Conservation (phyloP, 2,329 filamentous ascomycete genomes). For the Camptophora hylomeconis region DNA sequence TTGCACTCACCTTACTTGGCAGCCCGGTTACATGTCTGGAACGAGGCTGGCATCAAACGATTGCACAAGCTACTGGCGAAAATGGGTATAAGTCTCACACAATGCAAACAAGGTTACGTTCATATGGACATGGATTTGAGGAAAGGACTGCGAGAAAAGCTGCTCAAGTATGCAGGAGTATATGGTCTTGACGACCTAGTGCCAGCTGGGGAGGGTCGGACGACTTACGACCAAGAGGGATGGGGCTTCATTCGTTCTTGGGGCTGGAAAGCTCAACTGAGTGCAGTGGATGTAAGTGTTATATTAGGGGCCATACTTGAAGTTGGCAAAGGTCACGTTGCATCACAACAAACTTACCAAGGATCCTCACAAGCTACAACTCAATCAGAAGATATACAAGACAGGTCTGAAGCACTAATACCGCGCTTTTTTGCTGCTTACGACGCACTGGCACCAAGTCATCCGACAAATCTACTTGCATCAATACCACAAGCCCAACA, state of each 20-base stretch:
- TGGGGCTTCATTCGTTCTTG: conserved; percentile 97
- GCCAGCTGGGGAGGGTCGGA: conserved; percentile 58
- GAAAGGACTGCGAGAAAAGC: conserved; percentile 66
- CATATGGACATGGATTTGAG: conserved; percentile 99
- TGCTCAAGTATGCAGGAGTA: conserved; percentile 81
- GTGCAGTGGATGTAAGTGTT: conserved; percentile 86
- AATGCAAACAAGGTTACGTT: conserved; percentile 90
- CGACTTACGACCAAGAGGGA: conserved; percentile 66
- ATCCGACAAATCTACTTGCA: conserved; percentile 48
- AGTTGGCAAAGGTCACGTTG: conserved; percentile 46
- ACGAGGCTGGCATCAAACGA: conserved; percentile 72
- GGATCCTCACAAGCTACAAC: conserved; percentile 11
- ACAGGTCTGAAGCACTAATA: conserved; percentile 20
- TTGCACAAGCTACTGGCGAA: conserved; percentile 91
- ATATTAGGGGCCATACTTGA: conserved; percentile 85
- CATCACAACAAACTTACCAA: conserved; percentile 5
- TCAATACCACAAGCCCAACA: conserved; percentile 74
- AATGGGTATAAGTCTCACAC: conserved; percentile 88
- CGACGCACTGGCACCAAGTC: conserved; percentile 38
- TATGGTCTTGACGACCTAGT: conserved; percentile 93
- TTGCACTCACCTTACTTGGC: conserved; percentile 91
- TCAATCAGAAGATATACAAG: conserved; percentile 8
- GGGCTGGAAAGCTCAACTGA: conserved; percentile 93
- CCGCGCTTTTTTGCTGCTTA: conserved; percentile 46
- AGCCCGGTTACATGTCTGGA: conserved; percentile 86